phyloP scores from a whole-genome alignment of 2,329 filamentous ascomycete species.

The Dryadomyces quercivorus region DNA sequence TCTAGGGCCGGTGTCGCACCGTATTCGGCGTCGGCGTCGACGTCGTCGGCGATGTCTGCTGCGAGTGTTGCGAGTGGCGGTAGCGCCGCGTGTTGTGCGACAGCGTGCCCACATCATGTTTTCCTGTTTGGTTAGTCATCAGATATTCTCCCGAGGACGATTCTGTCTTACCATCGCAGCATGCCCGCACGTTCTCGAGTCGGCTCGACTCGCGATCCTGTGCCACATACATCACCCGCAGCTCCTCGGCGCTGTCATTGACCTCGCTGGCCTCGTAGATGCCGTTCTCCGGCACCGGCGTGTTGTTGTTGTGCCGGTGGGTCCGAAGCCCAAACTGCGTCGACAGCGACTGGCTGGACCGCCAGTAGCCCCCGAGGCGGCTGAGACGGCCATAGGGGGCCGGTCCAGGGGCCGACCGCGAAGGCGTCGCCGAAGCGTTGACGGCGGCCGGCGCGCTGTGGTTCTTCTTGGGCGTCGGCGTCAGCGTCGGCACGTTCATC shows the following conservation, averaged over 20 bases:
- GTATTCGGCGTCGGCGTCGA: slow-evolving; percentile 8
- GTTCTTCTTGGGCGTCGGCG: slow-evolving; percentile 32
- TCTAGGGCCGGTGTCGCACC: slow-evolving; percentile 5
- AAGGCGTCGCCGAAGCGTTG: slow-evolving; percentile 14
- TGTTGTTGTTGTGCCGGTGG: slow-evolving; percentile 10
- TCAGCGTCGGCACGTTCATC: slow-evolving; percentile 44
- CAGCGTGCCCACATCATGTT: slow-evolving; percentile 59
- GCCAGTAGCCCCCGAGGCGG: slow-evolving; percentile 49
- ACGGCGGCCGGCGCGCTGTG: slow-evolving; percentile 17
- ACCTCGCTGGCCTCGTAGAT: slow-evolving; percentile 45
- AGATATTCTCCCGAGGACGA: not conserved
- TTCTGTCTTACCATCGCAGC: slow-evolving; percentile 74
- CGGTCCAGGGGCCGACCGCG: slow-evolving; percentile 14
- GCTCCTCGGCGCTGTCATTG: slow-evolving; percentile 71
- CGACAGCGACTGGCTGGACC: slow-evolving; percentile 26
- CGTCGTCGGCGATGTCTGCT: slow-evolving; percentile 3
- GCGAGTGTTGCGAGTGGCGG: slow-evolving; percentile 12
- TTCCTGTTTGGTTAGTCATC: slow-evolving; percentile 33
- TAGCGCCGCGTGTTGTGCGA: slow-evolving; percentile 18
- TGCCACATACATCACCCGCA: slow-evolving; percentile 66
- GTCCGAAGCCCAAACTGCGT: slow-evolving; percentile 41
- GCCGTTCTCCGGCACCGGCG: slow-evolving; percentile 17
- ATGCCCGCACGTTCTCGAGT: slow-evolving; percentile 90
- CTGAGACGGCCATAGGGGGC: slow-evolving; percentile 35
- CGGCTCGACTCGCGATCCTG: slow-evolving; percentile 66